A percentile compares a stretch with the other conserved stretches of the same genome.
Evolutionary conservation across 2,329 filamentous ascomycete genomes (phyloP).

Genomic region (Lasiodiplodia sp.): DNA sequence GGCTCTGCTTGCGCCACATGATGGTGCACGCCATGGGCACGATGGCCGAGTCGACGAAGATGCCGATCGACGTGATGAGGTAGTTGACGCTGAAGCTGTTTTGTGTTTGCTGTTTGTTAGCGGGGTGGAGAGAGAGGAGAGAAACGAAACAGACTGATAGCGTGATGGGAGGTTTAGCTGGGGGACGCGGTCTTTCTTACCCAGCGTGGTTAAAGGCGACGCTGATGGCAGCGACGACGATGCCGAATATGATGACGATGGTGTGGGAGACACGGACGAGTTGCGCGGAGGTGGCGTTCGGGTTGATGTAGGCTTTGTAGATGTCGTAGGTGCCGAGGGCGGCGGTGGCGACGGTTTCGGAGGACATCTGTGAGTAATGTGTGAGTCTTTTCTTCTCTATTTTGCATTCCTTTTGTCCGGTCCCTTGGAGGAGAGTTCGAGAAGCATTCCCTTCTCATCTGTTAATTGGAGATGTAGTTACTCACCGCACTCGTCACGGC

Average conservation of each 20-base stretch:
- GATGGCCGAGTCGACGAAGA: conserved; percentile 53
- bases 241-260: conserved; percentile 50
- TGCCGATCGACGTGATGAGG: conserved; percentile 45
- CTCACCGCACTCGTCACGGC: conserved; percentile 40
- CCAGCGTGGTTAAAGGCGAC: conserved; percentile 37
- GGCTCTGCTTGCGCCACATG: conserved; percentile 51
- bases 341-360: conserved; percentile 51
- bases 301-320: conserved; percentile 53
- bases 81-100: conserved; percentile 32
- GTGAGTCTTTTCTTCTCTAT: not conserved
- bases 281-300: conserved; percentile 44
- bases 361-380: conserved; percentile 35
- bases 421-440: too few species aligned
- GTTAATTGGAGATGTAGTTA: not conserved
- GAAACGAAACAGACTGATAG: too few species aligned
- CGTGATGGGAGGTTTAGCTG: too few species aligned
- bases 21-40: conserved; percentile 50
- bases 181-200: not conserved
- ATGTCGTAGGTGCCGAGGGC: conserved; percentile 52
- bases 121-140: not conserved
- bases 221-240: conserved; percentile 48
- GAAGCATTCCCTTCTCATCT: not conserved
- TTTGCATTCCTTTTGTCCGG: too few species aligned
- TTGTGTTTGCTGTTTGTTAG: not conserved
- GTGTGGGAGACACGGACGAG: conserved; percentile 51